Percentiles rank a stretch among this genome's conserved stretches.
These are phyloP conservation scores for Penicillium italicum DNA, from an alignment of 2,329 filamentous ascomycete species.

Conservation along the genomic window DNA sequence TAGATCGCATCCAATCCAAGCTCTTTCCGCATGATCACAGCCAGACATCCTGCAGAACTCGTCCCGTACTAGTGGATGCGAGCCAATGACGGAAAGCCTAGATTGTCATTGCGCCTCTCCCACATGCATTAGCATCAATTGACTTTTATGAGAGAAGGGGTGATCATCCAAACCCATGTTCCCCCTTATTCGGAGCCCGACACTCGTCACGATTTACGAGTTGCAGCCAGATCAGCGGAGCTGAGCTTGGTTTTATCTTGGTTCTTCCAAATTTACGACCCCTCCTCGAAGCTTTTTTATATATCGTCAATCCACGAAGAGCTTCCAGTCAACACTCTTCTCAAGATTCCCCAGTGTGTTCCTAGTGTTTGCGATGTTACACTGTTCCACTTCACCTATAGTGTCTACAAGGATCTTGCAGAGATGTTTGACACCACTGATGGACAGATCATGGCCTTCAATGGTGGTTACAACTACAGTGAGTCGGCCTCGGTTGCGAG, in stretches of 20 bases:
- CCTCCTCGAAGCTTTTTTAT: background rate
- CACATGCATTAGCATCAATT: background rate
- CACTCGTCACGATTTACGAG: background rate
- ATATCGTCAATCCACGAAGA: background rate
- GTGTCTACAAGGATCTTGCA: constrained; percentile 15
- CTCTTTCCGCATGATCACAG: background rate
- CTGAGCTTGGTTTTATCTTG: background rate
- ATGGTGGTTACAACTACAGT: constrained; percentile 13
- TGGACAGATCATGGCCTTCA: constrained; percentile 15
- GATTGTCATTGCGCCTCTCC: background rate
- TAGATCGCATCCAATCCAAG: background rate
- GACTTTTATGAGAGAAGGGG: background rate
- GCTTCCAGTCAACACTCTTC: background rate
- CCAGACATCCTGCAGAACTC: background rate
- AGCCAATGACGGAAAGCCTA: background rate
- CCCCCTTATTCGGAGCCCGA: background rate
- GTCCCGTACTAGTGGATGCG: background rate
- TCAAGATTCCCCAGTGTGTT: constrained; percentile 13
- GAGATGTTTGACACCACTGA: constrained; percentile 8
- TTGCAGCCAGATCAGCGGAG: background rate
- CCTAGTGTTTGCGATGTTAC: constrained; percentile 8
- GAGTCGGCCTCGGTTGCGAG: background rate
- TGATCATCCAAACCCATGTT: background rate
- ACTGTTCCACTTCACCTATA: constrained; percentile 10
- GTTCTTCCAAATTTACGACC: background rate